Conservation (phyloP, 2,329 filamentous ascomycete genomes). For the Chalara sp. region DNA sequence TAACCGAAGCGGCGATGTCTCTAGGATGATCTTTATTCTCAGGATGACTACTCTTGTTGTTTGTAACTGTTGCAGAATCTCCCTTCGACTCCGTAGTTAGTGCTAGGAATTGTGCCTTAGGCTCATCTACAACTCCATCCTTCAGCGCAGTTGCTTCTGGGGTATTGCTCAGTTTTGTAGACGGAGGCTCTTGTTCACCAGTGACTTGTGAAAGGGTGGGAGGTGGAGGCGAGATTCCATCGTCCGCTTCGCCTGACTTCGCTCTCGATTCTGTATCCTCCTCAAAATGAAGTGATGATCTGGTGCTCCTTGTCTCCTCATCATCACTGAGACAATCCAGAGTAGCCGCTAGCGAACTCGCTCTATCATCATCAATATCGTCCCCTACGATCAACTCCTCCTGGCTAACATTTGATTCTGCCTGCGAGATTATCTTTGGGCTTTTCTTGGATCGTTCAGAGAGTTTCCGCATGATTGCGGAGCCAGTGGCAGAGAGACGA, state of each 20-base stretch:
- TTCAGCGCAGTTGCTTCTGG: neutral
- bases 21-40: neutral
- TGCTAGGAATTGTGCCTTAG: constrained; percentile 6
- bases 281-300: constrained; percentile 15
- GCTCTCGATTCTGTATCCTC: neutral
- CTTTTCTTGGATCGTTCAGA: constrained; percentile 14
- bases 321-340: constrained; percentile 43
- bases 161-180: neutral
- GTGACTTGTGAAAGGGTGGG: neutral
- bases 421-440: constrained; percentile 20
- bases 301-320: constrained; percentile 24
- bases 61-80: neutral
- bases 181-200: neutral
- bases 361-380: constrained; percentile 30
- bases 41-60: neutral
- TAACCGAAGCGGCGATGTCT: constrained; percentile 25
- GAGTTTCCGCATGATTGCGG: constrained; percentile 27
- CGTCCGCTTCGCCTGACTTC: neutral
- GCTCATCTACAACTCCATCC: neutral
- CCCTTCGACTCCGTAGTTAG: constrained; percentile 16
- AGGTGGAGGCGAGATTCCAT: neutral
- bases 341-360: constrained; percentile 50
- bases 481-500: constrained; percentile 24
- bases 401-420: constrained; percentile 15
- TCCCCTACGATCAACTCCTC: constrained; percentile 39